Base-by-base conservation (phyloP, 2,329 filamentous ascomycete genomes). In the Chaetothyriales sp. region DNA sequence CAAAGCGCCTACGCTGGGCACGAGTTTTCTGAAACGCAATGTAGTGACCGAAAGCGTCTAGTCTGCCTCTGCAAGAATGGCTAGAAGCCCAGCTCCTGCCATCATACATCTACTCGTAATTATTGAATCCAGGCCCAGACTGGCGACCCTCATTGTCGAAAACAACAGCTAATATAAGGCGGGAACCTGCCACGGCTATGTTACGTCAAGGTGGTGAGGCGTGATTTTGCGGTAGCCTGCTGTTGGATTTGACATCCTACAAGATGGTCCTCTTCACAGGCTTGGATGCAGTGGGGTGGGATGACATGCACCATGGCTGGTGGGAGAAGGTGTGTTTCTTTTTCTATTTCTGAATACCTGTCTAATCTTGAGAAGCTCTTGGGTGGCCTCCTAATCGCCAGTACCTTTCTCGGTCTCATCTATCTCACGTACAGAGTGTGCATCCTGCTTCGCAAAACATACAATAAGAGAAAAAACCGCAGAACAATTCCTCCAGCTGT, bases 311-410 rank as follows among this genome's bases (percentile, higher is more conserved):
- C 49, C 50, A 58, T 5, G 57, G 69, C 54, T 72, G 69, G 69
- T 71, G 69, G 69, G 67, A 70, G 54, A 66, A 64, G 63, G 69
- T 71, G 60, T 54, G 65, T 64, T 18, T 25, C 28, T 49, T 20
- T 44, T 37, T 18, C 19, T 37, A 15, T 9, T 46, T 37, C 51
- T 54, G 18, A 51, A 22, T 51, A 52, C 49, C 58, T 25, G 13
- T 46, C 44, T 63, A 47, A 62, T 47, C 43, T 45, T 22, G 44
- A 48, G 15, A 53, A 70, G 68, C 56, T 68, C 29, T 60, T 69
- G 63, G 69, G 46, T 40, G 63, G 62, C 46, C 56, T 70, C 40
- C 52, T 67, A 46, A 49, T 69, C 10, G 58, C 59, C 2, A 63
- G 64, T 50, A 54, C 67, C 25, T 54, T 54, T 2, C 58, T 61